Percentiles rank a stretch among this genome's conserved stretches.
phyloP scores from a whole-genome alignment of 225 moss, liverwort and hornwort species.

The Antitrichia curtipendula region DNA sequence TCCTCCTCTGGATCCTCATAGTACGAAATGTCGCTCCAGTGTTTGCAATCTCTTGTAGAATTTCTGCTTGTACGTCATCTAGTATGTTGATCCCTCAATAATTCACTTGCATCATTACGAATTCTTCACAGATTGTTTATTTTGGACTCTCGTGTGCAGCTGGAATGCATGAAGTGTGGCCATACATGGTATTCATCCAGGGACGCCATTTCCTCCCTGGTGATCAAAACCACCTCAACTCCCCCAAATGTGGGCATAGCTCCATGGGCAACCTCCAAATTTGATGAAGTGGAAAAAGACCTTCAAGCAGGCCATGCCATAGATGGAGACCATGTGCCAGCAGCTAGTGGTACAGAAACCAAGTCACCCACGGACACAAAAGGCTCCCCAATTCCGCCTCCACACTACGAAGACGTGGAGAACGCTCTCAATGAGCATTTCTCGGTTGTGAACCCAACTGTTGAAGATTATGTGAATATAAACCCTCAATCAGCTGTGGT shows the following conservation, averaged over 20 bases:
- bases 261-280: constrained; percentile 93
- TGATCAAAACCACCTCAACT: constrained; percentile 32
- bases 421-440: constrained; percentile 25
- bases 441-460: constrained; percentile 12
- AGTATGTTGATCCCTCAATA: background rate
- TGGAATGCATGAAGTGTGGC: constrained; percentile 93
- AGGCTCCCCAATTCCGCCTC: background rate
- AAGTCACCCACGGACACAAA: constrained; percentile 4
- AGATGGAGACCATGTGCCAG: background rate
- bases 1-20: background rate
- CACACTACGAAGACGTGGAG: constrained; percentile 20
- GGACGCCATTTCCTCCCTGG: constrained; percentile 68
- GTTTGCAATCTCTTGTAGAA: background rate
- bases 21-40: background rate
- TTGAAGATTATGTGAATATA: background rate
- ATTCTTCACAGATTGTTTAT: background rate
- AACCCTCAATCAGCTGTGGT: background rate
- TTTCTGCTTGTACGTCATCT: background rate
- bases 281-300: constrained; percentile 86
- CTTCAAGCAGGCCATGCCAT: constrained; percentile 2
- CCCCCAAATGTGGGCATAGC: constrained; percentile 79
- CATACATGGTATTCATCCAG: constrained; percentile 87
- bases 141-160: constrained; percentile 15
- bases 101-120: background rate
- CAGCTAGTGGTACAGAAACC: background rate